A percentile compares a stretch with the other conserved stretches of the same genome.
Conservation (phyloP, 495 filamentous ascomycete species). For the Barbatosphaeria neglecta region DNA sequence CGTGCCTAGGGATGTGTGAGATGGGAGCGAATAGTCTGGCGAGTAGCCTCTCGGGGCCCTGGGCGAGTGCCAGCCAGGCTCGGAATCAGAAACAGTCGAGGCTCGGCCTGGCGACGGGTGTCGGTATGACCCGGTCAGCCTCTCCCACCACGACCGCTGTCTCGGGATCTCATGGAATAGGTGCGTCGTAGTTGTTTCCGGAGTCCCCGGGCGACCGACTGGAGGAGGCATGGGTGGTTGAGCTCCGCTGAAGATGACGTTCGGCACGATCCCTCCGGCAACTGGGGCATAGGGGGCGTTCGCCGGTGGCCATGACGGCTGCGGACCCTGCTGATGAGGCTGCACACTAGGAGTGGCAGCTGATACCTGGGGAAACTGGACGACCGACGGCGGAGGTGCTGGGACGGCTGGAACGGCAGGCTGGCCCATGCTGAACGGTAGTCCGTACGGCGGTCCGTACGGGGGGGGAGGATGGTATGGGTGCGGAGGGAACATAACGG, state of each 20-base stretch:
- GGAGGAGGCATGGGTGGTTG: background rate
- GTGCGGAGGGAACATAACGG: background rate
- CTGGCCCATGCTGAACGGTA: background rate
- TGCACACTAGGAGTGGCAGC: background rate
- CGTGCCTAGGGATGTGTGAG: background rate
- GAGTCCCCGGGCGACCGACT: background rate
- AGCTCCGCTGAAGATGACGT: background rate
- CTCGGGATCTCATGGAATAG: background rate
- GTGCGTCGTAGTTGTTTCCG: background rate
- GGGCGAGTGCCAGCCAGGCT: background rate
- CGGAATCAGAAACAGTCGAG: background rate
- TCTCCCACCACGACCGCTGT: background rate
- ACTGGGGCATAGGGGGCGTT: background rate
- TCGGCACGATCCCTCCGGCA: background rate
- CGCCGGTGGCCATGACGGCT: background rate
- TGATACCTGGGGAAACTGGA: background rate
- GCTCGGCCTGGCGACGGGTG: background rate
- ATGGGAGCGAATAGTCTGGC: background rate
- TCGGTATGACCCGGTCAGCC: background rate
- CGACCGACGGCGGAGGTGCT: background rate
- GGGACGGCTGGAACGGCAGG: background rate
- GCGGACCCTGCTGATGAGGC: background rate
- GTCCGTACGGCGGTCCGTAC: background rate
- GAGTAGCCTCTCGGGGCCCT: background rate
- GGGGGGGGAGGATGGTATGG: background rate